Base-by-base conservation (phyloP, 1,139 yeast genomes). In the Chernovozyma sophiae-reginae region DNA sequence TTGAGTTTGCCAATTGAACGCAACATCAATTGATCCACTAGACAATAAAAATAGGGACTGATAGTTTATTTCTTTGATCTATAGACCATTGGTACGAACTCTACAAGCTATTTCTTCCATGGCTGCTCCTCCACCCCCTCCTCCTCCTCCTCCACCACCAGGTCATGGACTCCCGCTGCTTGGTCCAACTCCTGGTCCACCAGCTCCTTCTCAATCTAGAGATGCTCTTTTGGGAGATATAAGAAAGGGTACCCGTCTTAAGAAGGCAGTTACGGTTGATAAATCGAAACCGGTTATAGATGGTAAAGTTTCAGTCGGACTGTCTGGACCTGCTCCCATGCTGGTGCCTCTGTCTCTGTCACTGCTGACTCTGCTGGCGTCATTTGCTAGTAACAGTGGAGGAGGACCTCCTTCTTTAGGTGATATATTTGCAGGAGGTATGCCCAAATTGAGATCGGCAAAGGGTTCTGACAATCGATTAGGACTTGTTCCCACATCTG, bases 151-250 rank as follows among this genome's bases (percentile, higher is more conserved):
- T 11, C 38, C 45, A 38, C 59, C 71, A 11, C 74, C 76, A 7
- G 73, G 77, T 11, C 52, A 45, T 7, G 37, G 34, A 4, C 10
- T 12, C 12, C 29, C 11, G 6, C 29, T 26, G 29, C 25, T n/a
- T 23, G 6, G 20, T 26, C 25, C 35, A 20, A n/a, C 31, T 25
- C 3, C 27, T 20, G 6, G 18, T 25, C 17, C 11, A 6, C 58
- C 65, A 4, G 68, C 71, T 7, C 62, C 75, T 2, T 43, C 57
- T 6, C 49, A 60, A 42, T 82, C 82, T 14, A 66, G 94, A 53
- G 86, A 84, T 52, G 97, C 97, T 1, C 68, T 90, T 35, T 68
- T 90, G 28, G 87, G 92, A 25, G 96, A 87, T 56, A 90, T 90
- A 47, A 76, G 90, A 48, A 84, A 86, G 50, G 97, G 97, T 15